Evolutionary conservation across 2,329 filamentous ascomycete species (phyloP), one percentile per base, ranked within the genome.

Genomic region (Trichoderma gracile): DNA sequence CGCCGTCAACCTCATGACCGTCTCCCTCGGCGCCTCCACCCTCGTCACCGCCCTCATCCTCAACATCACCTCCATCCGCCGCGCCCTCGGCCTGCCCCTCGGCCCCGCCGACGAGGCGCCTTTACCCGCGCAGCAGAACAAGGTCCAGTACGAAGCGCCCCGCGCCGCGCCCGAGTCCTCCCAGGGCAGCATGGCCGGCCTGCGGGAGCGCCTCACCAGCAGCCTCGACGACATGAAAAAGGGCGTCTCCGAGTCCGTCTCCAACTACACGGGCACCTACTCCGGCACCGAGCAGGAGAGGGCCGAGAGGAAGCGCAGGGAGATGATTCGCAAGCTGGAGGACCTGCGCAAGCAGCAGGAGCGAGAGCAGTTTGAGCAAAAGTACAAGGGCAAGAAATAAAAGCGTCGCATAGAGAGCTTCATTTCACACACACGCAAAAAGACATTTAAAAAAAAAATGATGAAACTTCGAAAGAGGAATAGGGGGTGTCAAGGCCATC

Each of bases 1-100:
- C 45, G 80, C 74, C 59, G 73, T 84, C 57, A 82, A 84, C 67
- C 78, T 79, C 73, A 83, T 83, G 79, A 73, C 76, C 68, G 70
- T 76, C 9, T 77, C 82, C 68, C 70, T 81, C 66, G 70, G 75
- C 67, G 70, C 77, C 33, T 73, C 78, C 25, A 73, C 73, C 27
- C 70, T 75, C 55, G 70, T 80, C 70, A 77, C 78, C 43, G 68
- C 73, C 43, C 62, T 76, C 45, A 70, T 79, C 30, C 72, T 81
- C 53, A 78, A 75, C 71, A 76, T 76, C 47, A 62, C 71, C 63
- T 33, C 69, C 14, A 67, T 83, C 67, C 81, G 81, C 63, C 73
- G 73, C 42, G 67, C 71, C 64, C 67, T 77, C 33, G 74, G 72
- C 42, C 74, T 84, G 5, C 77, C 79, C 3, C 71, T 75, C 15